Percentiles rank a stretch among this genome's conserved stretches.
These are phyloP conservation scores for Colletotrichum sp. DNA, from an alignment of 2,329 filamentous ascomycete genomes.

Conservation along the genomic window DNA sequence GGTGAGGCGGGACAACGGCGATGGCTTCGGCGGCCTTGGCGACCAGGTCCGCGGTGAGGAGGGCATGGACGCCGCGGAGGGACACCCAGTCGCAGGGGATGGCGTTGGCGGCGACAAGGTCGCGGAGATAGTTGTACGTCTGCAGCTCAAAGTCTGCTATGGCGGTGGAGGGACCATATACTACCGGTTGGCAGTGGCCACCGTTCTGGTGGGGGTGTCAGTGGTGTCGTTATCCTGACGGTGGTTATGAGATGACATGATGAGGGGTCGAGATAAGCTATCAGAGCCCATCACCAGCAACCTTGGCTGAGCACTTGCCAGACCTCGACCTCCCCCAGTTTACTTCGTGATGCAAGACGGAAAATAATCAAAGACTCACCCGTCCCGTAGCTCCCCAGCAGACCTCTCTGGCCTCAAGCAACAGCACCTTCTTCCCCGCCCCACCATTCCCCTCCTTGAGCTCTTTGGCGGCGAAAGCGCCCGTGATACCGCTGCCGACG, in stretches of 20 bases:
- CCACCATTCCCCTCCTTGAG: conserved; percentile 50
- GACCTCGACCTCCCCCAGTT: not conserved
- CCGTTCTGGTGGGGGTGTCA: conserved; percentile 56
- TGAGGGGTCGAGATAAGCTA: not conserved
- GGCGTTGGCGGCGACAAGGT: conserved; percentile 57
- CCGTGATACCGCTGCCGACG: conserved; percentile 78
- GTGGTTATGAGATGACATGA: not conserved
- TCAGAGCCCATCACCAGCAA: not conserved
- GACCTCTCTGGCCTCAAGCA: conserved; percentile 79
- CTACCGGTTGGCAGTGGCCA: conserved; percentile 75
- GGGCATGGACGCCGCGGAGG: conserved; percentile 67
- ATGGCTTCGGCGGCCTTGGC: conserved; percentile 55
- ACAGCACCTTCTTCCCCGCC: conserved; percentile 59
- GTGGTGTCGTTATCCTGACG: not conserved
- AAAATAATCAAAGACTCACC: conserved; percentile 51
- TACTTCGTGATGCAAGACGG: not conserved
- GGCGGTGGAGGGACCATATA: conserved; percentile 64
- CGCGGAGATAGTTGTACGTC: conserved; percentile 66
- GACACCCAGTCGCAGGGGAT: conserved; percentile 74
- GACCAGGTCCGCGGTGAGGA: conserved; percentile 62
- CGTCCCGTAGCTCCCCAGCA: conserved; percentile 86
- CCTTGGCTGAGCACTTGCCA: not conserved
- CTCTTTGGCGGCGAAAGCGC: conserved; percentile 71
- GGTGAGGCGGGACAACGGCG: conserved; percentile 59
- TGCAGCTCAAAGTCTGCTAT: conserved; percentile 74